Evolutionary conservation across 2,329 filamentous ascomycete species (phyloP), one percentile per base, ranked within the genome.

Genomic region (Aspergillus sclerotialis): DNA sequence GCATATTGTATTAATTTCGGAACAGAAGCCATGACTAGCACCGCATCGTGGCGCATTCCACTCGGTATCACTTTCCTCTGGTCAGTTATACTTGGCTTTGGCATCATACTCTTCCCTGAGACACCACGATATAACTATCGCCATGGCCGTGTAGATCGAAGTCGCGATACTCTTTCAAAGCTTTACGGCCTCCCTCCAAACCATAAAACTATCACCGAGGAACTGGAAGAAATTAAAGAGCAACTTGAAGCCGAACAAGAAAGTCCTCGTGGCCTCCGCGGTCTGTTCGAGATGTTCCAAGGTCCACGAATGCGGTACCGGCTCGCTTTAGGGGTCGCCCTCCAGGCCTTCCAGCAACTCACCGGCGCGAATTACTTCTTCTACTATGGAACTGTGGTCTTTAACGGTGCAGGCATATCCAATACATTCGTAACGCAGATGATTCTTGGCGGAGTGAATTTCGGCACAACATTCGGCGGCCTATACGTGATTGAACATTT

Each of bases 401-500:
- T 87, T 57, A 37, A 73, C 42, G 74, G 78, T 3, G 77, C 81
- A 8, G 80, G 78, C 39, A 71, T 84, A 36, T 60, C 70, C 0
- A 77, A 84, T 55, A 74, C 75, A 9, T 80, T 78, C 46, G 61
- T 75, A 37, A 78, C 75, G 0, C 76, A 81, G 50, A 71, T 81
- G 45, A 82, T 83, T 35, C 68, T 82, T 5, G 67, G 67, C 18
- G 75, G 76, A 15, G 77, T 86, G 50, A 86, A 86, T 52, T 79
- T 85, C n/a, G 69, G 63, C 34, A 74, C 70, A 45, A 84, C 80
- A 3, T 76, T 84, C 38, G 72, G 71, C 33, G 80, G 80, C 28
- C 66, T 87, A 5, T 85, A 76, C 50, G 70, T 84, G 10, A 79
- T 85, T 1, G 79, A 84, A 55, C 74, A 72, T 46, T 80, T 72